phyloP scores from a whole-genome alignment of 345 rosid genomes.

The Syzygium grande region DNA sequence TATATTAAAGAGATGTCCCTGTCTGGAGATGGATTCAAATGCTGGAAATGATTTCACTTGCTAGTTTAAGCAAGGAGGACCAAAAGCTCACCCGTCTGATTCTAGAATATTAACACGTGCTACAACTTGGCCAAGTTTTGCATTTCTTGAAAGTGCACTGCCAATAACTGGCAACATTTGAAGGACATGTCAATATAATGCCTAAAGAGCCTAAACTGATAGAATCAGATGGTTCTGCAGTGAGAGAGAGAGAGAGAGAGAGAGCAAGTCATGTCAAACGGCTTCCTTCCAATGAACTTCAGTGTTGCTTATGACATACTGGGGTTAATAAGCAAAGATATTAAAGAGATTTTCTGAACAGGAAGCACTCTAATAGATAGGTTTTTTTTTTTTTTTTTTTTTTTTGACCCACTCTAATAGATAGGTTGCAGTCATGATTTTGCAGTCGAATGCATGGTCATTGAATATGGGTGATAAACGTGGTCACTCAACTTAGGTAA shows the following conservation, averaged over 20 bases:
- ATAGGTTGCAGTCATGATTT: not conserved
- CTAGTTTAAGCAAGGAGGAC: not conserved
- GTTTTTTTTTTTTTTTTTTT: too few species aligned
- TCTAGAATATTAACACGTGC: constrained; percentile 88
- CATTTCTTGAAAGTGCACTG: constrained; percentile 83
- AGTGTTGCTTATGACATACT: not conserved
- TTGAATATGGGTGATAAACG: not conserved
- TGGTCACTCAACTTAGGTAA: not conserved
- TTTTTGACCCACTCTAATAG: too few species aligned
- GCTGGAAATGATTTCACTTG: not conserved
- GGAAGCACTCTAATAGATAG: not conserved
- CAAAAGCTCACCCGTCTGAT: constrained; percentile 75
- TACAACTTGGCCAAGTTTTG: constrained; percentile 69
- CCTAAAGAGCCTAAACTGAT: not conserved
- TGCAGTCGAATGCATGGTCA: not conserved
- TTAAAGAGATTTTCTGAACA: not conserved
- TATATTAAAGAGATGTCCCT: not conserved
- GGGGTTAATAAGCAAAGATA: not conserved
- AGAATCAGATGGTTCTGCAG: not conserved
- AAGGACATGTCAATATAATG: not conserved
- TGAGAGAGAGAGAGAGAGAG: not conserved
- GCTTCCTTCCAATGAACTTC: not conserved
- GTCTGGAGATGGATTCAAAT: not conserved
- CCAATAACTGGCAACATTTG: constrained; percentile 53
- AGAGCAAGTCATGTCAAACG: not conserved